Base-by-base conservation (phyloP, 1,284 basidiomycete species). In the Chondrostereum purpureum region DNA sequence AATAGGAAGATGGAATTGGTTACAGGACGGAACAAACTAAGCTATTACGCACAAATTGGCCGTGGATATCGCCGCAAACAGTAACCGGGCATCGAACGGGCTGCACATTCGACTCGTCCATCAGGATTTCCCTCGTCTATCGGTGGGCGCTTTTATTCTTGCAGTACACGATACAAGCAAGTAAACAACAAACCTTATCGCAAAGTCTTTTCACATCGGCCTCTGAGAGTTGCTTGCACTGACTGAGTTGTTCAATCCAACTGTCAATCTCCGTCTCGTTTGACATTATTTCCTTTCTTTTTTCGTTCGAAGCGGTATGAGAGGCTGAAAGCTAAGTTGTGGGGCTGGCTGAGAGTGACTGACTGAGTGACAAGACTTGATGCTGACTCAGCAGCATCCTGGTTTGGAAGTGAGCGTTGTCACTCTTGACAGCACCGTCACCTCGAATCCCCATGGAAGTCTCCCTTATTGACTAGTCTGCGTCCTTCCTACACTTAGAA, bases 41-140 rank as follows among this genome's bases (percentile, higher is more conserved):
- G 47, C 52, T 51, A 49, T 40, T 46, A 88, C 93, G 74, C 67
- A 98, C 94, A 69, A 99, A 99, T 83, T 99, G 95, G 50, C 95
- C 95, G 68, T 99, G 95, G 55, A 99, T 98, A 71, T 99, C 95
- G 55, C 92, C 92, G 62, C 93, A 97, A 47, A 97, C 92, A 35
- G 92, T 97, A 54, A 97, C 92, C 39, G 92, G 95, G 73, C 95
- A 99, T 66, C 91, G 80, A 47, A 99, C 95, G 34, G 94, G 93
- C 69, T 99, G 95, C 3, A 97, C 93, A 64, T 97, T 97, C 19
- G 90, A 93, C 71, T 97, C 92, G 62, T 94, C 92, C 81, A 97
- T 93, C 63, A 99, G 69, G 56, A 99, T 94, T 72, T 98, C 94
- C 61, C 94, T 81, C 46, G 95, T 93, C 94, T 96, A 63, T 12